Evolutionary conservation across 2,329 filamentous ascomycete genomes (phyloP).

Genomic region (Claviceps citrina): DNA sequence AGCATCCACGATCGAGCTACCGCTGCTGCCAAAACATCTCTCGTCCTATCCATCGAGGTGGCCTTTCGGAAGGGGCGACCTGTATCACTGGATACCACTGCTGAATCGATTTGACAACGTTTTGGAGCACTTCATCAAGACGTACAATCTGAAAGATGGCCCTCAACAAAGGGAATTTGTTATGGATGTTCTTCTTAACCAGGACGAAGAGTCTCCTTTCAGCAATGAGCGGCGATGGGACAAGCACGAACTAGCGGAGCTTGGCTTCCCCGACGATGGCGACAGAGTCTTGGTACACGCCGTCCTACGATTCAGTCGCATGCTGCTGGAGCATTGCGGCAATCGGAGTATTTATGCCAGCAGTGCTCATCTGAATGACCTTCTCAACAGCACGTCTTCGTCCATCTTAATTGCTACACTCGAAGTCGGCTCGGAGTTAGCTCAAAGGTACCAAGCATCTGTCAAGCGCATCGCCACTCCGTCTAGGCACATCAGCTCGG

Average conservation of each 20-base stretch:
- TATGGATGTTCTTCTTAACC: conserved; percentile 46
- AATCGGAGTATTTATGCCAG: conserved; percentile 94
- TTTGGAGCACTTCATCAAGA: conserved; percentile 63
- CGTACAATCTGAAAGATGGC: conserved; percentile 65
- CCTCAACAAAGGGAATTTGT: conserved; percentile 68
- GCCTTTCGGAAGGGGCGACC: conserved; percentile 87
- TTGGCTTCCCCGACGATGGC: conserved; percentile 58
- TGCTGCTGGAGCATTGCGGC: conserved; percentile 86
- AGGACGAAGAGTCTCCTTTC: conserved; percentile 34
- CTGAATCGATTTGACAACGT: conserved; percentile 87
- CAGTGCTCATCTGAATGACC: conserved; percentile 73
- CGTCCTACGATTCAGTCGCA: conserved; percentile 69
- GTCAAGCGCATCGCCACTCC: conserved; percentile 59
- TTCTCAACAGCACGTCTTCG: conserved; percentile 76
- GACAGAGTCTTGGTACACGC: conserved; percentile 67
- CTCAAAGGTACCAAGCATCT: conserved; percentile 82
- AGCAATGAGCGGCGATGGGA: conserved; percentile 33
- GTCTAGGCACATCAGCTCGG: conserved; percentile 50
- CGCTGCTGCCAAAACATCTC: conserved; percentile 63
- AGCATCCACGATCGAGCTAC: conserved; percentile 53
- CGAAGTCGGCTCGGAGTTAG: conserved; percentile 68
- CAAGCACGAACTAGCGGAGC: conserved; percentile 31
- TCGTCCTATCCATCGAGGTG: conserved; percentile 72
- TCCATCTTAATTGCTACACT: conserved; percentile 64
- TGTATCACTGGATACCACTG: conserved; percentile 95